Percentiles rank a stretch among this genome's conserved stretches.
Conservation (phyloP, 192 early-diverging fungal genomes). For the Coemansia sp. region DNA sequence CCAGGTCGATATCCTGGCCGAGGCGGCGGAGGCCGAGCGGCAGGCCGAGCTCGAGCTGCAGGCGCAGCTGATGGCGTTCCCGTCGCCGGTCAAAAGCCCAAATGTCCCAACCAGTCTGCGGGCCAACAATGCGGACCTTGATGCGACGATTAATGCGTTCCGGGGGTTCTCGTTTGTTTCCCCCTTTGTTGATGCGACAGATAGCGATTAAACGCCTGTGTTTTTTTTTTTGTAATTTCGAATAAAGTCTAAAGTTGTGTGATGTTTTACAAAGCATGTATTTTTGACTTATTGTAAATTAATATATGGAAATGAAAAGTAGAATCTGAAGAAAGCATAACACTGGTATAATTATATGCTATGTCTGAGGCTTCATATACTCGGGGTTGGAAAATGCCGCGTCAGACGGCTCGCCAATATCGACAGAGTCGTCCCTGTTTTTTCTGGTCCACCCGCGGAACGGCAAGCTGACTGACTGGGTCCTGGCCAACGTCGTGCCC, state of each 20-base stretch:
- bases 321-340: no score
- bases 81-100: conserved; percentile 29
- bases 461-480: conserved; percentile 4
- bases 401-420: neutral
- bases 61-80: conserved; percentile 37
- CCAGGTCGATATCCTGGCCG: conserved; percentile 35
- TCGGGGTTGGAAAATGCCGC: neutral
- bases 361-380: neutral
- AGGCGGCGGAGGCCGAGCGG: conserved; percentile 40
- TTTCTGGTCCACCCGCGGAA: neutral
- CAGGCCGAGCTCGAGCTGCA: conserved; percentile 41
- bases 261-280: no score
- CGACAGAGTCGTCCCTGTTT: neutral
- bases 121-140: conserved; percentile 17
- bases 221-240: neutral
- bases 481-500: conserved; percentile 27
- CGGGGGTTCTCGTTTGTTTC: conserved; percentile 49
- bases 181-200: conserved; percentile 24
- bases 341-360: neutral
- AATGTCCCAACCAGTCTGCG: conserved; percentile 1
- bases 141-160: conserved; percentile 36
- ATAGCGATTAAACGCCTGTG: conserved; percentile 12
- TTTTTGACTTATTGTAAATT: neutral
- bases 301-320: neutral
- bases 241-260: no score